Base-by-base conservation (phyloP, 1,284 basidiomycete species). In the Ceratobasidium sp. region DNA sequence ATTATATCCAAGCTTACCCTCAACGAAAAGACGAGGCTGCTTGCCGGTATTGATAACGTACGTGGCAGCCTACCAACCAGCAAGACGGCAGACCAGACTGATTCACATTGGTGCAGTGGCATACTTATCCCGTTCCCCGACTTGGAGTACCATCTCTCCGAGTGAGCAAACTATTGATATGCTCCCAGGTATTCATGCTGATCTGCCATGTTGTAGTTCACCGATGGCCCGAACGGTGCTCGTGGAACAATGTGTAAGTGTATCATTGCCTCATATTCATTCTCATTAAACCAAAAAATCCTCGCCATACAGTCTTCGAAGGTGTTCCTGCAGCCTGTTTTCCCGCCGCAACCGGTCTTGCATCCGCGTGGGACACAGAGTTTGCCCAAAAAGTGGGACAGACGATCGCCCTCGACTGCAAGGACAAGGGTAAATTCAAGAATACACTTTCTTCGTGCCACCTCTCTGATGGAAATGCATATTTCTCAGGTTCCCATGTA, bases 321-420 rank as follows among this genome's bases (percentile, higher is more conserved):
- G 55, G 69, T 60, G 71, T 71, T 26, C 62, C 74, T 10, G 60
- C 64, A n/a, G 53, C 53, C 4, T 74, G 62, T 28, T 75, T 67
- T 48, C 73, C 71, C 12, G 72, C 71, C 23, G 76, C 75, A n/a
- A 77, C 76, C 6, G 75, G 74, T 46, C 70, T 77, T 4, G 76
- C 67, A 1, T 76, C 76, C 3, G 67, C 74, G 9, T 77, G 74
- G 74, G 76, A 77, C 52, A 48, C 65, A 1, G 71, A 74, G n/a
- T 69, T 77, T 16, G 39, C 76, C 16, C 23, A 60, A 28, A 48
- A 72, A 67, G 70, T 75, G 45, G 76, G 75, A 28, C 23, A 46
- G 14, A 58, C 71, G 21, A 69, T 76, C 26, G 76, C 73, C 8
- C 52, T 60, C 9, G 76, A 75, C 43, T 71, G 65, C 71, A 46